Evolutionary conservation across 108 stramenopile genomes (phyloP).

Genomic region (Nannochloropsis salina): DNA sequence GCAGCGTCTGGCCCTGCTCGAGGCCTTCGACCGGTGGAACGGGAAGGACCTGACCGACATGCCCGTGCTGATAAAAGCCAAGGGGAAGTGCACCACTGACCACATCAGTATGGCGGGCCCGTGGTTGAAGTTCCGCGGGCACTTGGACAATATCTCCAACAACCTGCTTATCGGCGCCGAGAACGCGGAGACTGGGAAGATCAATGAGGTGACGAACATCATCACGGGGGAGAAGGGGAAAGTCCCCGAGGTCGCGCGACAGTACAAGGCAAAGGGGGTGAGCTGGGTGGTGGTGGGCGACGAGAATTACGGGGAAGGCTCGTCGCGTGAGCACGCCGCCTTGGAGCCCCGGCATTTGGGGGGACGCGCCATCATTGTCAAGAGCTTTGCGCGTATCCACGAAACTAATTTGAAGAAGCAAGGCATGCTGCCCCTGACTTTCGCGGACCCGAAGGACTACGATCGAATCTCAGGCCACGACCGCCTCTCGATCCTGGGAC

Average conservation of each 20-base stretch:
- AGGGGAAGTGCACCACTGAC: slow-evolving; percentile 59
- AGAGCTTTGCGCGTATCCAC: slow-evolving; percentile 56
- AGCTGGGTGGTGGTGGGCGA: slow-evolving; percentile 56
- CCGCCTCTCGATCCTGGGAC: slow-evolving; percentile 50
- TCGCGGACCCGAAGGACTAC: slow-evolving; percentile 55
- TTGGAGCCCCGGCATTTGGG: slow-evolving; percentile 55
- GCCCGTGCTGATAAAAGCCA: slow-evolving; percentile 57
- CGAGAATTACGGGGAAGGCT: slow-evolving; percentile 58
- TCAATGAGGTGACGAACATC: slow-evolving; percentile 54
- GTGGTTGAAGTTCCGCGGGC: slow-evolving; percentile 57
- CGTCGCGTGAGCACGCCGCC: slow-evolving; percentile 55
- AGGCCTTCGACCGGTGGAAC: slow-evolving; percentile 49
- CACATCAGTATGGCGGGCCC: slow-evolving; percentile 60
- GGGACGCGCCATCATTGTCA: slow-evolving; percentile 48
- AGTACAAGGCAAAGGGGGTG: slow-evolving; percentile 53
- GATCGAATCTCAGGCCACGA: slow-evolving; percentile 48
- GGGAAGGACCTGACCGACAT: slow-evolving; percentile 49
- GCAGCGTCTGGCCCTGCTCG: slow-evolving; percentile 48
- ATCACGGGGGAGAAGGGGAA: slow-evolving; percentile 22
- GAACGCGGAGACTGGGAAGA: slow-evolving; percentile 55
- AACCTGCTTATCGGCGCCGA: slow-evolving; percentile 56
- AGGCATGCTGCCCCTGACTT: slow-evolving; percentile 56
- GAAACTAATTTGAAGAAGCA: slow-evolving; percentile 60
- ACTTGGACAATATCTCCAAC: slow-evolving; percentile 58
- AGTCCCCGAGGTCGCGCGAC: slow-evolving; percentile 49